Base-by-base conservation (phyloP, 202 grass and related monocot species). In the Panicum virgatum region DNA sequence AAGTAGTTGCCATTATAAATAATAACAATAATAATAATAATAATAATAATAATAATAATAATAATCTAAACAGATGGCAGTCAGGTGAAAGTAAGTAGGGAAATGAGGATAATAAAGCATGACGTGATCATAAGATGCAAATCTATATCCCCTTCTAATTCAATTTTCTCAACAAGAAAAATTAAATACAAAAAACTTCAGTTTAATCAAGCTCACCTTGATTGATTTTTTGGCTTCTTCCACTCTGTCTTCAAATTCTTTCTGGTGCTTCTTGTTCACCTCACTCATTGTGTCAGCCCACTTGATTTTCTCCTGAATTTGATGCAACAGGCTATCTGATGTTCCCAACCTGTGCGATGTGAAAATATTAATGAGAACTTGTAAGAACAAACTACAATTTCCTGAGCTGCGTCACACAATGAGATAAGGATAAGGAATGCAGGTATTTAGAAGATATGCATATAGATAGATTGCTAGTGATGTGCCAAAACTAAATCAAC, bases 261-360 rank as follows among this genome's bases (percentile, higher is more conserved):
- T 99, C 80, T 89, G 82, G 81, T 99, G 91, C 66, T 94, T 92
- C 85, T 88, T 93, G 69, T 88, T 99, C 56, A 59, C 86, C 77
- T 99, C 93, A 61, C 85, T 96, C 86, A 85, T 94, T 82, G 85
- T 90, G 82, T 99, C 96, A 36, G 96, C 96, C 93, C 96, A 99
- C 73, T 94, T 99, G 73, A 99, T 99, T 90, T 99, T 99, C 77
- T 99, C 96, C 85, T 99, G 96, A 83, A 99, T 99, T 34, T 90
- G 81, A 81, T 99, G 91, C 16, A 99, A 86, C 76, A 94, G 69
- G 80, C 58, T 86, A 72, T 99, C 96, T 75, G 96, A 99, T 56
- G 93, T 96, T 78, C 80, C 89, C 84, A 92, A 56, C 92, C 92
- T 94, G 79, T 46, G 39, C 29, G 29, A 79, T 39, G 19, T 78